phyloP scores from a whole-genome alignment of 495 filamentous ascomycete species.

The Antarctomyces pellizariae region DNA sequence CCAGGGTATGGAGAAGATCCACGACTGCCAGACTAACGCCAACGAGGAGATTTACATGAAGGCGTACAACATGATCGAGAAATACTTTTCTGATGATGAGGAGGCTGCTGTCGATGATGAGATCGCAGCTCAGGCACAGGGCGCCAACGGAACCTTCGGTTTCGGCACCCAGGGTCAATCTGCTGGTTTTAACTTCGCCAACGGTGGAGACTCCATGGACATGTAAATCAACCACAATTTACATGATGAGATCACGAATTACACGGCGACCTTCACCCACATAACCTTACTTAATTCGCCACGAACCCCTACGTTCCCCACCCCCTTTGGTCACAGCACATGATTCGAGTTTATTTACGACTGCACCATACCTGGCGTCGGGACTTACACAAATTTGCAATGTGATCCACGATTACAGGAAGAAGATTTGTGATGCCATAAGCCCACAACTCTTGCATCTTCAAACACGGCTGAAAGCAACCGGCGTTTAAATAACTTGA shows the following conservation, averaged over 20 bases:
- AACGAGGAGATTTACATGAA: conserved; percentile 99
- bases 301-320: background rate
- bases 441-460: conserved; percentile 6
- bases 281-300: conserved; percentile 2
- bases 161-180: conserved; percentile 62
- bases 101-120: conserved; percentile 64
- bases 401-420: conserved; percentile 11
- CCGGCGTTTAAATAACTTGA: conserved; percentile 7
- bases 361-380: background rate
- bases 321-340: background rate
- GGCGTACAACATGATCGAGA: conserved; percentile 99
- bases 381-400: conserved; percentile 2
- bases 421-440: conserved; percentile 14
- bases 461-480: conserved; percentile 9
- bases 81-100: conserved; percentile 98
- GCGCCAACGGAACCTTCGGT: conserved; percentile 53
- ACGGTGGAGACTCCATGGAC: conserved; percentile 88
- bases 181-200: conserved; percentile 77
- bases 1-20: conserved; percentile 98
- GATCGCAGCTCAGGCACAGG: conserved; percentile 24
- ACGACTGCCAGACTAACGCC: conserved; percentile 98
- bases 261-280: background rate
- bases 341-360: background rate
- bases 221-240: conserved; percentile 39
- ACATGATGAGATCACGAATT: conserved; percentile 7